Base-by-base conservation (phyloP, 768 basidiomycete species). In the Cubamyces lactineus region DNA sequence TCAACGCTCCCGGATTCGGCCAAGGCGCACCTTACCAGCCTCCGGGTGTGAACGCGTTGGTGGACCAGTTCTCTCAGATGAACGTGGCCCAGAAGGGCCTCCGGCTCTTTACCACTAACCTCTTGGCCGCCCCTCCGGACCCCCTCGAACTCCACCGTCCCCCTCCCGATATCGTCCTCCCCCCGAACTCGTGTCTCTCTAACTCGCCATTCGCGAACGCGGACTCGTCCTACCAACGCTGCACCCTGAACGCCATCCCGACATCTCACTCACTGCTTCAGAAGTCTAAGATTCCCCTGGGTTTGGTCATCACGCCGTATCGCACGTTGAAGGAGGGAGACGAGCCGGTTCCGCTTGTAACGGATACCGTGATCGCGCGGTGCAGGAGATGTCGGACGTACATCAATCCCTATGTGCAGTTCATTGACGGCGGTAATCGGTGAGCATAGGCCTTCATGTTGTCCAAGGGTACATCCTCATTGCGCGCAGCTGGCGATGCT, bases 321-420 rank as follows among this genome's bases (percentile, higher is more conserved):
- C 87, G 96, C 38, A 87, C 90, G 0, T 73, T 95, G 61, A 88
- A 92, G 67, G 88, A 86, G 71, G 95, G 89, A 46, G 89, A 94
- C 60, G 86, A 88, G 43, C 82, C 85, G 1, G 92, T 98, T 21
- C 93, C 94, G n/a, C 81, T 98, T 42, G 86, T 98, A 9, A 86
- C 90, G 0, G 96, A 98, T 72, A 94, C 92, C 0, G 91, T 98
- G 46, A 98, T 98, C 69, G 96, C 96, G 45, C 89, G 96, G 46
- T 98, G 96, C 78, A 84, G 96, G 64, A 85, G 96, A 19, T 98
- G 96, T 80, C 86, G 96, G 71, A 90, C 94, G 39, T 98, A 98
- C 77, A 98, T 98, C 75, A 96, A 98, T 72, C 95, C 96, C 3
- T 98, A 91, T 70, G 95, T 97, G 21, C 93, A 94, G 70, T 98